Conservation (phyloP, 345 rosid genomes). For the Sonneratia caseolaris region DNA sequence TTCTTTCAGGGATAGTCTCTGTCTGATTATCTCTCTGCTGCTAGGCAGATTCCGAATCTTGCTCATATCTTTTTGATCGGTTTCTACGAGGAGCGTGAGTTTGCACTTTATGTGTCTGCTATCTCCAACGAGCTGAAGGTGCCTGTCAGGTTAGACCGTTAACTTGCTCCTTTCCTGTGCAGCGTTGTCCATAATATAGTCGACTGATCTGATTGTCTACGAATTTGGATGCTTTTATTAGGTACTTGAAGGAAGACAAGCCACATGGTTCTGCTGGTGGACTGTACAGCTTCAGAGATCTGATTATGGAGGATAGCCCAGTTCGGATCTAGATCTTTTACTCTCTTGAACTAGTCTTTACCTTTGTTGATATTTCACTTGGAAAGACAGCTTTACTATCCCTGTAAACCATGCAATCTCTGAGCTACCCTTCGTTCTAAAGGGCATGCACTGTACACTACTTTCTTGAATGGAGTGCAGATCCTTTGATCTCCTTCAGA, state of each 20-base stretch:
- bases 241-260: conserved; percentile 79
- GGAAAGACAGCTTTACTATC: not conserved
- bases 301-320: conserved; percentile 84
- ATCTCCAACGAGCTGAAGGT: conserved; percentile 79
- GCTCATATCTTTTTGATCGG: conserved; percentile 74
- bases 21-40: not conserved
- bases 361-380: conserved; percentile 3
- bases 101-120: conserved; percentile 71
- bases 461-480: not conserved
- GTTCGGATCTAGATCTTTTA: conserved; percentile 24
- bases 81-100: conserved; percentile 88
- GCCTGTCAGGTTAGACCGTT: conserved; percentile 57
- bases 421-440: not conserved
- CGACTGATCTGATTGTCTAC: not conserved
- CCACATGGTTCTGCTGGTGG: conserved; percentile 97
- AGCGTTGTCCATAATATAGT: not conserved
- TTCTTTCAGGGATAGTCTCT: not conserved
- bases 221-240: conserved; percentile 9
- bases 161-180: conserved; percentile 1
- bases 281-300: conserved; percentile 61
- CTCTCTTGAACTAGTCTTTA: not conserved
- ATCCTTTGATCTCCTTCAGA: not conserved
- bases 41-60: conserved; percentile 61
- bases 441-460: not conserved
- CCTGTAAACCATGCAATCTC: not conserved